Evolutionary conservation across 352 stramenopile species (phyloP).

Genomic region (Globisporangium nagaii): DNA sequence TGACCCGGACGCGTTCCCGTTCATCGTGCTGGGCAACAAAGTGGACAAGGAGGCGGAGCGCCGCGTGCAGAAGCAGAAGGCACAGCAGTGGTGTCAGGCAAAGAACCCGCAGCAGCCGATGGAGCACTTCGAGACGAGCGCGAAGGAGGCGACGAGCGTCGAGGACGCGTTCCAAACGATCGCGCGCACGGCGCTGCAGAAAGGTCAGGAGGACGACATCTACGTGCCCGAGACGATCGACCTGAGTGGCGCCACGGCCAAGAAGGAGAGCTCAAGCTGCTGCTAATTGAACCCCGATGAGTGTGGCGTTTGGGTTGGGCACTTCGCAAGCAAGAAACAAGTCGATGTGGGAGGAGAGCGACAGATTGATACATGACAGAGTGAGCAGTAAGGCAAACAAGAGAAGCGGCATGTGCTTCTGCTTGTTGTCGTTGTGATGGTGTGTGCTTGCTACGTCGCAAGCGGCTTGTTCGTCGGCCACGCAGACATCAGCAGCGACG

Average conservation of each 20-base stretch:
- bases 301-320: too few species aligned
- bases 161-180: constrained; percentile 95
- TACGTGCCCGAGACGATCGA: constrained; percentile 85
- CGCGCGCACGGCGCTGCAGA: constrained; percentile 84
- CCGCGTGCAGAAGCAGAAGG: constrained; percentile 85
- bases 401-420: neutral
- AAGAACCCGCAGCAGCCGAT: constrained; percentile 88
- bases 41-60: constrained; percentile 92
- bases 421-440: neutral
- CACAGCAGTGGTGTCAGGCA: constrained; percentile 90
- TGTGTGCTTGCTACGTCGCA: neutral
- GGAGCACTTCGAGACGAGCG: constrained; percentile 97
- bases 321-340: constrained; percentile 1
- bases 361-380: neutral
- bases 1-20: constrained; percentile 94
- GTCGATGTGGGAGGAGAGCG: neutral
- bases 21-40: constrained; percentile 99
- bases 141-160: constrained; percentile 96
- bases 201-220: constrained; percentile 85
- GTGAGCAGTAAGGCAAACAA: neutral
- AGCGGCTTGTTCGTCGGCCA: neutral
- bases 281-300: constrained; percentile 61
- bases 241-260: constrained; percentile 63
- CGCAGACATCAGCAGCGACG: neutral
- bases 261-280: constrained; percentile 64